These are phyloP conservation scores for Arthrobotrys iridis DNA, from an alignment of 2,329 filamentous ascomycete species.

Conservation along the genomic window DNA sequence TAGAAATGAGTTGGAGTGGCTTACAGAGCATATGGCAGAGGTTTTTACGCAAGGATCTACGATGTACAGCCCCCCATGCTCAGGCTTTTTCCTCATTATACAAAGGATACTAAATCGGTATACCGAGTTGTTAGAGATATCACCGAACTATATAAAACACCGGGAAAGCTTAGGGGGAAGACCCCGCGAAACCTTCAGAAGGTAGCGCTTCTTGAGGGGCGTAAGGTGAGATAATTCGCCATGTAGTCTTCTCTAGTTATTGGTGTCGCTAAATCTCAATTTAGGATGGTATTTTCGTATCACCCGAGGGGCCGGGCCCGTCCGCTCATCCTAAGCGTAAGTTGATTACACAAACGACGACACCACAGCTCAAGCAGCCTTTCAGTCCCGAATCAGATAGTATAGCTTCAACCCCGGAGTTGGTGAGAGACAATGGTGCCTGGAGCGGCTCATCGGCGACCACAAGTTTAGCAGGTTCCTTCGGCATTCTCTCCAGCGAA, in stretches of 20 bases:
- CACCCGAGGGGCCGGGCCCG: background rate
- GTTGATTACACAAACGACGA: background rate
- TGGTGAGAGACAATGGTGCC: slow-evolving; percentile 30
- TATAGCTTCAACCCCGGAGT: slow-evolving; percentile 30
- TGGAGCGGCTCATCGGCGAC: slow-evolving; percentile 33
- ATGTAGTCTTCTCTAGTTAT: background rate
- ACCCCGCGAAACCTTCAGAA: slow-evolving; percentile 78
- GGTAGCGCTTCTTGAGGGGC: slow-evolving; percentile 53
- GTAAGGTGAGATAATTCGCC: background rate
- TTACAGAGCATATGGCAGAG: slow-evolving; percentile 97
- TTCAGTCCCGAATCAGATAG: background rate
- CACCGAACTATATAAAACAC: slow-evolving; percentile 94
- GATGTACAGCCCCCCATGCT: slow-evolving; percentile 13
- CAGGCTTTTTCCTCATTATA: background rate
- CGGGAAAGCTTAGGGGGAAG: slow-evolving; percentile 82
- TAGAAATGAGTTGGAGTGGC: slow-evolving; percentile 94
- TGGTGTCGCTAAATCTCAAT: background rate
- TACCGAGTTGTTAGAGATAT: slow-evolving; percentile 73
- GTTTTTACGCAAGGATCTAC: slow-evolving; percentile 75
- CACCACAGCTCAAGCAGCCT: background rate
- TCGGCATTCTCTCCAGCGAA: slow-evolving; percentile 9
- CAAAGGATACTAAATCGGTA: background rate
- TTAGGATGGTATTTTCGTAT: background rate
- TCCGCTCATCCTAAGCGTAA: background rate
- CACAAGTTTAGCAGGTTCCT: slow-evolving; percentile 16